Percentiles rank a stretch among this genome's conserved stretches.
Conservation (phyloP, 805 yeast genomes). For the Diddensiella santjacobensis region DNA sequence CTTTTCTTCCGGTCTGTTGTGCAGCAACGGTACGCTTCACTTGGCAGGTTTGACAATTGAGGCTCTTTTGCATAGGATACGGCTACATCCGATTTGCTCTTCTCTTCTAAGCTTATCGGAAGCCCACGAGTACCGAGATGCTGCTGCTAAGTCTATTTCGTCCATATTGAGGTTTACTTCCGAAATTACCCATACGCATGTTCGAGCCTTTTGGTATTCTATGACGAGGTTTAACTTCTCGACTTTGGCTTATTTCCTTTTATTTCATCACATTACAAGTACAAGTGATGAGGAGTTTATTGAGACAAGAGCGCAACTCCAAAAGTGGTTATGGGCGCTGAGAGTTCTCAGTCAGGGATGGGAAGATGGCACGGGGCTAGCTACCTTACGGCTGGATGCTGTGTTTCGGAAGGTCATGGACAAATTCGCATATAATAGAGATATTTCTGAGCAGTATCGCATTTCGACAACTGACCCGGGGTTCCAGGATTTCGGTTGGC, state of each 20-base stretch:
- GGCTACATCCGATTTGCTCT: conserved; percentile 22
- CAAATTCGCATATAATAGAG: background rate
- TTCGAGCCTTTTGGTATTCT: conserved; percentile 36
- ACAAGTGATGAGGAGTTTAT: conserved; percentile 25
- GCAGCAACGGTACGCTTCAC: conserved; percentile 33
- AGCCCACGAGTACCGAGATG: conserved; percentile 24
- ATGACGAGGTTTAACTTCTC: conserved; percentile 31
- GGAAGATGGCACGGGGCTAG: conserved; percentile 37
- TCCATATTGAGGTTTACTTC: conserved; percentile 29
- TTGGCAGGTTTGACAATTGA: conserved; percentile 31
- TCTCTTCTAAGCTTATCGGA: conserved; percentile 17
- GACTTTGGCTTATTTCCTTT: conserved; percentile 33
- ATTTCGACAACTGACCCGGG: background rate
- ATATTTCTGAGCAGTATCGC: background rate
- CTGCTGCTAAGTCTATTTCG: conserved; percentile 30
- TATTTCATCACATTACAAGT: conserved; percentile 32
- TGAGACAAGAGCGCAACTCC: conserved; percentile 26
- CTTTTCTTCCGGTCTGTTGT: conserved; percentile 25
- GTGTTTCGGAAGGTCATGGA: conserved; percentile 1
- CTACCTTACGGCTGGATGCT: conserved; percentile 31
- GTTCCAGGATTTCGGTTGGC: background rate
- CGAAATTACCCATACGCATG: conserved; percentile 33
- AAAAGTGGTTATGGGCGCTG: conserved; percentile 33
- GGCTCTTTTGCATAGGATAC: conserved; percentile 27
- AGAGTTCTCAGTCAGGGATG: conserved; percentile 33